Evolutionary conservation across 345 rosid species (phyloP).

Genomic region (Lepidium didymum): DNA sequence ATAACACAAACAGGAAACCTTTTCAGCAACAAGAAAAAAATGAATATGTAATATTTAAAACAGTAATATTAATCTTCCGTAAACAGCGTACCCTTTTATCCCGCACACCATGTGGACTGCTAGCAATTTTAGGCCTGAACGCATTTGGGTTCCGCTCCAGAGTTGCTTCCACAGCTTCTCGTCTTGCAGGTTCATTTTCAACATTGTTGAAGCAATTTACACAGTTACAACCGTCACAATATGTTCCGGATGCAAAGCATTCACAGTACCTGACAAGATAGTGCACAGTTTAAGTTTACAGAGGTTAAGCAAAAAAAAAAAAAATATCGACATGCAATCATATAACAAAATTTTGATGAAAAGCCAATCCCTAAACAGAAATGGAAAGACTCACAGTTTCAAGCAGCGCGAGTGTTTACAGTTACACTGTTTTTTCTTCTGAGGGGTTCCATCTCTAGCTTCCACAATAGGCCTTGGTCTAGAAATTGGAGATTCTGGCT

Average conservation of each 20-base stretch:
- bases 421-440: constrained; percentile 93
- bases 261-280: constrained; percentile 75
- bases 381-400: constrained; percentile 63
- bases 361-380: neutral
- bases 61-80: neutral
- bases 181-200: constrained; percentile 82
- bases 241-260: constrained; percentile 94
- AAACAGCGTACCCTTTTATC: constrained; percentile 59
- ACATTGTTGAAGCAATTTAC: constrained; percentile 86
- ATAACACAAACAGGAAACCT: too few relatives aligned
- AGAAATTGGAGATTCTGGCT: constrained; percentile 77
- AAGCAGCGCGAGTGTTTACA: constrained; percentile 97
- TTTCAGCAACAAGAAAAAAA: too few relatives aligned
- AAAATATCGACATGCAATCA: constrained; percentile 8
- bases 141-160: constrained; percentile 97
- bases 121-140: constrained; percentile 94
- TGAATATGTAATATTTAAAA: neutral
- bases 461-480: constrained; percentile 60
- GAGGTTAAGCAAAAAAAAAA: neutral
- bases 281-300: neutral
- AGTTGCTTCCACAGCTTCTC: constrained; percentile 92
- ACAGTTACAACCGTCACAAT: constrained; percentile 99
- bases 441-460: constrained; percentile 82
- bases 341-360: neutral
- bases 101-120: constrained; percentile 81